Evolutionary conservation across 2,329 filamentous ascomycete genomes (phyloP), one percentile per base, ranked within the genome.

Genomic region (Lomentospora prolificans): DNA sequence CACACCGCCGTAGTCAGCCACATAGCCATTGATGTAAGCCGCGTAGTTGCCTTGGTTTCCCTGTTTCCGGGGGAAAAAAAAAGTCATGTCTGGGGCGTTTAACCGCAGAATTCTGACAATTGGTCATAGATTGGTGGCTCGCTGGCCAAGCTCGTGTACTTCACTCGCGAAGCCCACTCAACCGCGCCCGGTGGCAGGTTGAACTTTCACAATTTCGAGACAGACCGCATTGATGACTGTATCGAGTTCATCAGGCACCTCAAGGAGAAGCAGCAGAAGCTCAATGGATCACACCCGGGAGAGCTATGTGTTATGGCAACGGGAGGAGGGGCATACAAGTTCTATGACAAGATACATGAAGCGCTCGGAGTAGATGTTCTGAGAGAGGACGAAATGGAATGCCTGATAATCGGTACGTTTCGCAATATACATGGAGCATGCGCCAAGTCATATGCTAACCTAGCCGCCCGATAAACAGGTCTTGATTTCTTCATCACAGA

Each of bases 401-500:
- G 94, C 67, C 74, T 99, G 57, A 99, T 99, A 60, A 94, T 94
- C 65, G 90, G 89, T 90, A 70, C 61, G 75, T 61, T 9, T 12
- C 30, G n/a, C 17, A 14, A 10, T 27, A 8, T 25, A 27, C 24
- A 28, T 14, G 25, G 22, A 6, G 24, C 22, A 17, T 17, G 22
- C 24, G 6, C n/a, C 12, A 19, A 9, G n/a, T n/a, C n/a, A n/a
- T n/a, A 24, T 56, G n/a, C 17, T 56, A 55, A 55, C 61, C 59
- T 52, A 64, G 51, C 60, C 44, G 62, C n/a, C n/a, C n/a, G 41
- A 50, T 14, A 25, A 30, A 59, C 63, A 90, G 90, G 92, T 10
- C 84, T 99, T 46, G 94, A 99, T 69, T 99, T 97, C 74, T 97
- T 99, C 77, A 97, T 97, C 66, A 95, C 90, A 61, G 91, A 97